A percentile compares a stretch with the other conserved stretches of the same genome.
phyloP scores from a whole-genome alignment of 805 yeast species.

The Lachancea lanzarotensis region DNA sequence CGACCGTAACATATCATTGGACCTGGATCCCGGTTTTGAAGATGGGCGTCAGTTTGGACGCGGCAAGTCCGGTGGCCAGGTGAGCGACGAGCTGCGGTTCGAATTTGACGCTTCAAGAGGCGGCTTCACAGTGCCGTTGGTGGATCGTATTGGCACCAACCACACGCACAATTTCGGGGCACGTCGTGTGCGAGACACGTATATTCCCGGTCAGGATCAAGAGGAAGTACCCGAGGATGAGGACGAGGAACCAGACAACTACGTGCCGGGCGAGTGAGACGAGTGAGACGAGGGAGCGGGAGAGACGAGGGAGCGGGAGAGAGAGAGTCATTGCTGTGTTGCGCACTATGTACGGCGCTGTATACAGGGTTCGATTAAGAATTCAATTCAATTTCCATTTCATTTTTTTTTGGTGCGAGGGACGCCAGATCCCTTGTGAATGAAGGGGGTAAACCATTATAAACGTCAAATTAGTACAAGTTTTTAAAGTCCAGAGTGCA shows the following conservation, averaged over 20 bases:
- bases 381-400: too few species aligned
- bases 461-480: slow-evolving; percentile 3
- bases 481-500: too few species aligned
- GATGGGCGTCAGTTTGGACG: slow-evolving; percentile 97
- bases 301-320: too few species aligned
- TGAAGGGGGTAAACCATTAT: neutral
- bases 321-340: too few species aligned
- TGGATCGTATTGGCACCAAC: slow-evolving; percentile 26
- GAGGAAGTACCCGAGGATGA: slow-evolving; percentile 2
- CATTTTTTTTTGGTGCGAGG: too few species aligned
- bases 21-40: slow-evolving; percentile 90
- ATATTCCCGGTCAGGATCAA: slow-evolving; percentile 16
- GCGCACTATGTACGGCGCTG: too few species aligned
- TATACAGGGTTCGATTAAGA: too few species aligned
- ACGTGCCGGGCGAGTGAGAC: slow-evolving; percentile 9
- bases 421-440: neutral
- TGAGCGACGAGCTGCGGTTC: slow-evolving; percentile 56
- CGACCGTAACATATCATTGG: slow-evolving; percentile 74
- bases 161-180: slow-evolving; percentile 29
- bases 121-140: slow-evolving; percentile 38
- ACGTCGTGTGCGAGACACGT: slow-evolving; percentile 25
- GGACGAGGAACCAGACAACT: slow-evolving; percentile 13
- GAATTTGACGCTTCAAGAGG: slow-evolving; percentile 45
- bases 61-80: slow-evolving; percentile 90
- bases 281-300: too few species aligned